Evolutionary conservation across 176 grass and related monocot species (phyloP).

Genomic region (Raddia distichophylla): DNA sequence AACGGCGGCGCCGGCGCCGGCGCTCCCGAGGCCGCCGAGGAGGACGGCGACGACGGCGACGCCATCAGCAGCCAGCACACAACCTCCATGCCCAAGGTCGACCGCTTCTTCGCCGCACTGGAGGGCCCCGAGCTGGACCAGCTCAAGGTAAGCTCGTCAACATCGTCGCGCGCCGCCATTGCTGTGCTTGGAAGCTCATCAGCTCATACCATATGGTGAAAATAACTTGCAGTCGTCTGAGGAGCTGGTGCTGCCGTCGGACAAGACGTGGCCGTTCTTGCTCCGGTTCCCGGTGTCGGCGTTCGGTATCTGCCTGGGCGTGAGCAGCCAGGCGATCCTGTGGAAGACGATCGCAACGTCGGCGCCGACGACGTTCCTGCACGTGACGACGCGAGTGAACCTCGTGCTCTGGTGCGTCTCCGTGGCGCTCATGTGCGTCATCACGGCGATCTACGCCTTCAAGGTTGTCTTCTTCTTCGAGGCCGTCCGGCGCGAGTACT

Average conservation of each 20-base stretch:
- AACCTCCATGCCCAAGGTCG: conserved; percentile 52
- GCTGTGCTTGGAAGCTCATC: background rate
- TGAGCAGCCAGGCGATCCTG: conserved; percentile 93
- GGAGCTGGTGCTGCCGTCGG: conserved; percentile 64
- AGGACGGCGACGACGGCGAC: background rate
- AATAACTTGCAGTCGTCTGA: conserved; percentile 54
- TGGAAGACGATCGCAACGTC: conserved; percentile 81
- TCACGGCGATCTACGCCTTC: conserved; percentile 54
- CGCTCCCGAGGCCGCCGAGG: conserved; percentile 15
- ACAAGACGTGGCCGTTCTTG: conserved; percentile 94
- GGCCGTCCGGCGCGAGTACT: conserved; percentile 84
- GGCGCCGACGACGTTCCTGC: conserved; percentile 63
- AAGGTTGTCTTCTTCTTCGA: conserved; percentile 88
- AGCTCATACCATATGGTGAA: background rate
- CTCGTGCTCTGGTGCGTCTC: conserved; percentile 78
- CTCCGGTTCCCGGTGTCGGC: conserved; percentile 80
- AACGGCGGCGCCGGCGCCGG: conserved; percentile 49
- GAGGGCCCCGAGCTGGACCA: conserved; percentile 86
- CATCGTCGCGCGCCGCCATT: background rate
- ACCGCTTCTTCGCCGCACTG: conserved; percentile 83
- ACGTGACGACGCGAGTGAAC: conserved; percentile 59
- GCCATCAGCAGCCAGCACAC: background rate
- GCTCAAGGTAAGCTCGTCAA: conserved; percentile 54
- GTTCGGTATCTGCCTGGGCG: conserved; percentile 88
- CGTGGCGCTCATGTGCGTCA: conserved; percentile 45